These are phyloP conservation scores for Vachellia collinsii DNA, from an alignment of 306 rosid species.

Conservation along the genomic window DNA sequence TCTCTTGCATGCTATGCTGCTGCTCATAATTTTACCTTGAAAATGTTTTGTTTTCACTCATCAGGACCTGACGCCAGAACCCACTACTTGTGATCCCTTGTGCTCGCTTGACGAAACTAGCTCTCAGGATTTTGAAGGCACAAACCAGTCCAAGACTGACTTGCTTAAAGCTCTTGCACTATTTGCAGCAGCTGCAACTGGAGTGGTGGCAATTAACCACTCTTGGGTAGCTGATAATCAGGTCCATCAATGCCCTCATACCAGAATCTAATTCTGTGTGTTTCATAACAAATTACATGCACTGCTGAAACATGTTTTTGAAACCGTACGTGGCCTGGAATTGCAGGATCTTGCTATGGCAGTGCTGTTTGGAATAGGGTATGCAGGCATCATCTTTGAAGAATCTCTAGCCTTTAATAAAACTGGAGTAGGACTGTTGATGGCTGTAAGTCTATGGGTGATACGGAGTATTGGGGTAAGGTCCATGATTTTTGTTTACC, in stretches of 20 bases:
- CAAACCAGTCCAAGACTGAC: constrained; percentile 81
- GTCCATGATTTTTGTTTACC: constrained; percentile 27
- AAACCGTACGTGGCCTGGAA: constrained; percentile 25
- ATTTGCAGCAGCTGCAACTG: constrained; percentile 68
- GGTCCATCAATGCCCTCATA: constrained; percentile 50
- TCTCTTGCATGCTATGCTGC: constrained; percentile 24
- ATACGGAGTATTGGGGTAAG: constrained; percentile 91
- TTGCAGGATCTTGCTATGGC: constrained; percentile 91
- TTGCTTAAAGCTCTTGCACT: constrained; percentile 82
- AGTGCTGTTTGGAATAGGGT: constrained; percentile 85
- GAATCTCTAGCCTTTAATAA: constrained; percentile 94
- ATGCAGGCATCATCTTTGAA: constrained; percentile 95
- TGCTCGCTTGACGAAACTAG: constrained; percentile 81
- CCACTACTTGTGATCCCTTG: constrained; percentile 78
- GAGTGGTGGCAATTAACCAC: constrained; percentile 83
- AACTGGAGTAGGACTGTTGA: constrained; percentile 92
- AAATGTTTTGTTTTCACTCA: constrained; percentile 44
- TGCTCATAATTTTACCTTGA: constrained; percentile 35
- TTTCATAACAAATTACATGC: constrained; percentile 18
- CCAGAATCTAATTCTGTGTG: constrained; percentile 15
- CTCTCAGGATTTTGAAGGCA: constrained; percentile 64
- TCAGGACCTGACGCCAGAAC: constrained; percentile 59
- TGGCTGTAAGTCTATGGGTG: constrained; percentile 97
- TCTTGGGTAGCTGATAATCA: constrained; percentile 98
- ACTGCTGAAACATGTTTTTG: not conserved